A percentile compares a stretch with the other conserved stretches of the same genome.
Conservation (phyloP, 768 basidiomycete species). For the Peribolospora baueri region DNA sequence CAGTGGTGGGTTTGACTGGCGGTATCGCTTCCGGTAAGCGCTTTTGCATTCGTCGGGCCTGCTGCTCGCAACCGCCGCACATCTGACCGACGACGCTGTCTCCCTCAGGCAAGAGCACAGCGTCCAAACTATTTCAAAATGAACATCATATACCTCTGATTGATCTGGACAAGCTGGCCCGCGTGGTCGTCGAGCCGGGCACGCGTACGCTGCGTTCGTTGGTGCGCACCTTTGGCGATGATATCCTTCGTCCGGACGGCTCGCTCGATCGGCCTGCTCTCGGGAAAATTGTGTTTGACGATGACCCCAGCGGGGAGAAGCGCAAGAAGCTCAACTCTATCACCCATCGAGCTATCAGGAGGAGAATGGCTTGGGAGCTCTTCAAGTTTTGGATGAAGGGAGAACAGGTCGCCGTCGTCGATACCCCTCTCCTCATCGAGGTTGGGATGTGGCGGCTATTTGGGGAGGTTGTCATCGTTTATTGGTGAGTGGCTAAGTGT, state of each 20-base stretch:
- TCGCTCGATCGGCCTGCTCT: slow-evolving; percentile 58
- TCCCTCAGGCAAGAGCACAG: slow-evolving; percentile 62
- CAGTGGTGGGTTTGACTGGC: slow-evolving; percentile 85
- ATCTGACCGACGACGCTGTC: background rate
- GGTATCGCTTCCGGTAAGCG: slow-evolving; percentile 51
- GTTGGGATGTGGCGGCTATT: slow-evolving; percentile 62
- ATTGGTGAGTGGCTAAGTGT: slow-evolving; percentile 35
- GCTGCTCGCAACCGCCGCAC: background rate
- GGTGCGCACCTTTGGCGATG: slow-evolving; percentile 41
- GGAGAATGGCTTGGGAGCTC: slow-evolving; percentile 37
- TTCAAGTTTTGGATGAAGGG: slow-evolving; percentile 51
- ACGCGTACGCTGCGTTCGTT: slow-evolving; percentile 47
- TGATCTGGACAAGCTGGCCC: slow-evolving; percentile 76
- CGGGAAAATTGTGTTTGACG: slow-evolving; percentile 61
- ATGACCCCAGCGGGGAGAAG: slow-evolving; percentile 28
- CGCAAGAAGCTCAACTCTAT: slow-evolving; percentile 55
- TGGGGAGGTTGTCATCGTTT: slow-evolving; percentile 63
- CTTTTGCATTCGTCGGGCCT: background rate
- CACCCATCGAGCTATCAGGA: slow-evolving; percentile 68
- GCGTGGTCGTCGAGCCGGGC: slow-evolving; percentile 62
- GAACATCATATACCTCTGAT: slow-evolving; percentile 48
- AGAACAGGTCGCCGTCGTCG: slow-evolving; percentile 52
- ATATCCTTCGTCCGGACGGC: slow-evolving; percentile 42
- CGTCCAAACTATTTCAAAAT: slow-evolving; percentile 40
- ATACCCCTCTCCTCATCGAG: slow-evolving; percentile 81